A percentile compares a stretch with the other conserved stretches of the same genome.
phyloP scores from a whole-genome alignment of 805 yeast genomes.

The Soucietia sequanensis region DNA sequence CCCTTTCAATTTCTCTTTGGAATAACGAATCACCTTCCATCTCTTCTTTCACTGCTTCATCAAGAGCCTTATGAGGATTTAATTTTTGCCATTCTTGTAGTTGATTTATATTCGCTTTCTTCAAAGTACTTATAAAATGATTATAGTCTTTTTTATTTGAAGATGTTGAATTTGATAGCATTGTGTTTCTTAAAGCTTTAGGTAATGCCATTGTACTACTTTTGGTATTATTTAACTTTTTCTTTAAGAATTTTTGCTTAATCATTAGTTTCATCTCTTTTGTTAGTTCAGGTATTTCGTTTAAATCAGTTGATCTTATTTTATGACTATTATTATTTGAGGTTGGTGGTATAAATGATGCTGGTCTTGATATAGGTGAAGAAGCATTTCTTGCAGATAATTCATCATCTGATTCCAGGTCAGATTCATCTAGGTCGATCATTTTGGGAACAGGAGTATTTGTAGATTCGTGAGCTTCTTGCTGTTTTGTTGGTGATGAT shows the following conservation, averaged over 20 bases:
- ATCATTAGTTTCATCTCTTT: slow-evolving; percentile 31
- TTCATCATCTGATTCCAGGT: slow-evolving; percentile 19
- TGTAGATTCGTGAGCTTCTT: too few species aligned
- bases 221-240: slow-evolving; percentile 10
- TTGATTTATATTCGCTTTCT: slow-evolving; percentile 47
- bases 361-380: slow-evolving; percentile 1
- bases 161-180: slow-evolving; percentile 5
- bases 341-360: not conserved
- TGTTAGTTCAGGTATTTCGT: slow-evolving; percentile 26
- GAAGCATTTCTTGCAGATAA: not conserved
- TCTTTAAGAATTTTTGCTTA: slow-evolving; percentile 30
- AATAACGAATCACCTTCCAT: slow-evolving; percentile 44
- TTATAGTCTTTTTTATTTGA: slow-evolving; percentile 1
- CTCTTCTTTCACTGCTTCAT: slow-evolving; percentile 42
- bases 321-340: not conserved
- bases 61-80: slow-evolving; percentile 18
- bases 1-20: slow-evolving; percentile 52
- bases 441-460: slow-evolving; percentile 4
- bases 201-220: slow-evolving; percentile 10
- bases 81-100: slow-evolving; percentile 14
- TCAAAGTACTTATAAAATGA: slow-evolving; percentile 26
- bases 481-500: slow-evolving; percentile 24
- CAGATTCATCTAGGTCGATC: slow-evolving; percentile 30
- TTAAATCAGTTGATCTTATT: slow-evolving; percentile 8
- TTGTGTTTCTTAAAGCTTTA: slow-evolving; percentile 9